A percentile compares a stretch with the other conserved stretches of the same genome.
phyloP scores from a whole-genome alignment of 1,284 basidiomycete genomes.

The Ceratorhiza oryzae-sativae region DNA sequence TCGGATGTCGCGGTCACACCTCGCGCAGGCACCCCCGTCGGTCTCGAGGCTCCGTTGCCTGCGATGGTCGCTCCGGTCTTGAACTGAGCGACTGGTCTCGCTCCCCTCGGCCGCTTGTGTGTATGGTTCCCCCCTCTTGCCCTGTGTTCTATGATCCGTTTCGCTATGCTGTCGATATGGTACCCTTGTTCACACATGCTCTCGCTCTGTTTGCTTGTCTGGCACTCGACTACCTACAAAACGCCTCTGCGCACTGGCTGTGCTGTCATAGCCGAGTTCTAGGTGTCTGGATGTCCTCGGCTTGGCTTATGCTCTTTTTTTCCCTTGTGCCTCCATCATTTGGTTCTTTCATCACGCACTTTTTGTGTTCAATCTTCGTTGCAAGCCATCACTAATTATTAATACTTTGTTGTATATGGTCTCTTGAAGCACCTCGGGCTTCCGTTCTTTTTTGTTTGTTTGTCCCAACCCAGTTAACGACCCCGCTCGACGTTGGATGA shows the following conservation, averaged over 20 bases:
- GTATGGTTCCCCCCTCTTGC: background rate
- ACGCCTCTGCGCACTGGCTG: constrained; percentile 30
- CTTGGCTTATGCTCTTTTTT: background rate
- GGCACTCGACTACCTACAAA: background rate
- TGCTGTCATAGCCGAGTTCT: constrained; percentile 26
- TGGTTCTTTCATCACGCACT: background rate
- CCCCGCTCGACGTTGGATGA: background rate
- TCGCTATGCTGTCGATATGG: background rate
- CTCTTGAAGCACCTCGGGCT: no score
- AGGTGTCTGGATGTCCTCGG: constrained; percentile 13
- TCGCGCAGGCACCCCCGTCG: constrained; percentile 17
- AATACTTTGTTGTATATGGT: constrained; percentile 20
- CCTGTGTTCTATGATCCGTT: background rate
- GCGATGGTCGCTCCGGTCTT: constrained; percentile 1
- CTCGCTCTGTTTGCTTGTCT: background rate
- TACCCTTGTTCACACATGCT: background rate
- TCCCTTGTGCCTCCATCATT: constrained; percentile 20
- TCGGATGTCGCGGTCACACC: constrained; percentile 8
- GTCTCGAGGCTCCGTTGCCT: background rate
- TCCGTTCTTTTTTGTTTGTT: no score
- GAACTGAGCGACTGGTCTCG: constrained; percentile 13
- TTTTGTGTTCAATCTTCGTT: background rate
- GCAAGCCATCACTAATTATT: constrained; percentile 25
- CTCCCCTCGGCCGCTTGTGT: background rate
- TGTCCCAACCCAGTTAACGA: no score